Evolutionary conservation across 768 basidiomycete species (phyloP), one percentile per base, ranked within the genome.

Genomic region (Saitozyma sp.): DNA sequence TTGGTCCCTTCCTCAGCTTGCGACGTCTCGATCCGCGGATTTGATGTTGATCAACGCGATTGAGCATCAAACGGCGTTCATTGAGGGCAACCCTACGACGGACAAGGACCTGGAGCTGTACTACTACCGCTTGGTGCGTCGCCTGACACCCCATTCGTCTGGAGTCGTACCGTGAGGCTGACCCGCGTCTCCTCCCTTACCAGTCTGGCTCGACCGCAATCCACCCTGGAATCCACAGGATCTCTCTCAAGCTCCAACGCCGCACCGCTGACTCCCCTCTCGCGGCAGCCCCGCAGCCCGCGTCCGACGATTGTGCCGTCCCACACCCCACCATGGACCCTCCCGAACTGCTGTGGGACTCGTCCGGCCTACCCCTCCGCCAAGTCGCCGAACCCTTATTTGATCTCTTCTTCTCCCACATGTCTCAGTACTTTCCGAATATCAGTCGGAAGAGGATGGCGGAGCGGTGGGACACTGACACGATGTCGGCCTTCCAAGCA

Each of bases 81-180:
- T 79, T 29, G 69, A 75, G 51, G 78, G 78, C 10, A 70, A 79
- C 59, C 71, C 73, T 11, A 65, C 54, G 20, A 74, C 74, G 56
- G 72, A 69, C 48, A 64, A 68, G 54, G 74, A 75, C 59, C 49
- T 79, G 45, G 68, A 72, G 58, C 41, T 79, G 51, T 76, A 64
- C 56, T 79, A 79, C 54, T 79, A 76, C 56, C 72, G 78, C 14
- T 74, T 77, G 20, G 77, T 78, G 58, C 60, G 77, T n/a, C n/a
- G n/a, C n/a, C n/a, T n/a, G n/a, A n/a, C n/a, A n/a, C n/a, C n/a
- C n/a, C n/a, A n/a, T n/a, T n/a, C 71, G 54, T 45, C 17, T 52
- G 9, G 9, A 17, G 16, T 17, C 9, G 39, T 16, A n/a, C 38
- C 29, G 4, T 6, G 13, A 8, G 8, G n/a, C 5, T 45, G 16